These are phyloP conservation scores for Pseudozyma pruni DNA, from an alignment of 1,284 basidiomycete genomes.

Conservation along the genomic window DNA sequence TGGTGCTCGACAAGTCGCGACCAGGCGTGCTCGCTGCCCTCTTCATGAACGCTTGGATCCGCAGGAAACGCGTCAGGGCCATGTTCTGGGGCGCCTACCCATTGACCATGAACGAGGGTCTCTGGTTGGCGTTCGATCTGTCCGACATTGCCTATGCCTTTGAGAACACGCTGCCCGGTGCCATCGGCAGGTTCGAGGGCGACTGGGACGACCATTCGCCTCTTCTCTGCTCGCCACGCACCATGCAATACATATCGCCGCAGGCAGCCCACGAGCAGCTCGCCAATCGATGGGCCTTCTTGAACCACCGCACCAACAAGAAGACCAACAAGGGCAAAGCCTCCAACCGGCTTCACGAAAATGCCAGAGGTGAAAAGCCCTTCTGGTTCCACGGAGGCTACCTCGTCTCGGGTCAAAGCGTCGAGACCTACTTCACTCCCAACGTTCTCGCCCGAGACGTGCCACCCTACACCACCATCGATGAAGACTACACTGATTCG, in stretches of 20 bases:
- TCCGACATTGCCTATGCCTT: slow-evolving; percentile 34
- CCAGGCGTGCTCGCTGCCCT: slow-evolving; percentile 39
- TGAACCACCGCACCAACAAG: slow-evolving; percentile 5
- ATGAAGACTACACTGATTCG: slow-evolving; percentile 10
- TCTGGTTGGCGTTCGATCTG: slow-evolving; percentile 42
- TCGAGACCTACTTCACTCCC: slow-evolving; percentile 36
- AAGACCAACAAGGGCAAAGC: slow-evolving; percentile 6
- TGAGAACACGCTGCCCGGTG: slow-evolving; percentile 45
- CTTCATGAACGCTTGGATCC: slow-evolving; percentile 43
- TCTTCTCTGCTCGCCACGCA: slow-evolving; percentile 31
- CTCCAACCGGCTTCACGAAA: slow-evolving; percentile 7
- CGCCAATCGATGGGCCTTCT: slow-evolving; percentile 27
- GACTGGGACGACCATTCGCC: slow-evolving; percentile 46
- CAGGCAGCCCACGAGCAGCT: slow-evolving; percentile 27
- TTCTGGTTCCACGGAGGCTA: slow-evolving; percentile 45
- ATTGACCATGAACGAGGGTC: slow-evolving; percentile 36
- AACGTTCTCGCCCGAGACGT: slow-evolving; percentile 37
- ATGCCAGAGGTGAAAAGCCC: slow-evolving; percentile 26
- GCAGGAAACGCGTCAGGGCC: slow-evolving; percentile 12
- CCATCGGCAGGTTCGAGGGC: slow-evolving; percentile 35
- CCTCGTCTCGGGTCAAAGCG: slow-evolving; percentile 10
- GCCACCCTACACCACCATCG: slow-evolving; percentile 26
- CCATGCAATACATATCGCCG: slow-evolving; percentile 39
- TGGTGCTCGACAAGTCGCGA: slow-evolving; percentile 39
- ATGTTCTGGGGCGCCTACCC: slow-evolving; percentile 32